These are phyloP conservation scores for Chamaenerion angustifolium DNA, from an alignment of 345 rosid genomes.

Conservation along the genomic window DNA sequence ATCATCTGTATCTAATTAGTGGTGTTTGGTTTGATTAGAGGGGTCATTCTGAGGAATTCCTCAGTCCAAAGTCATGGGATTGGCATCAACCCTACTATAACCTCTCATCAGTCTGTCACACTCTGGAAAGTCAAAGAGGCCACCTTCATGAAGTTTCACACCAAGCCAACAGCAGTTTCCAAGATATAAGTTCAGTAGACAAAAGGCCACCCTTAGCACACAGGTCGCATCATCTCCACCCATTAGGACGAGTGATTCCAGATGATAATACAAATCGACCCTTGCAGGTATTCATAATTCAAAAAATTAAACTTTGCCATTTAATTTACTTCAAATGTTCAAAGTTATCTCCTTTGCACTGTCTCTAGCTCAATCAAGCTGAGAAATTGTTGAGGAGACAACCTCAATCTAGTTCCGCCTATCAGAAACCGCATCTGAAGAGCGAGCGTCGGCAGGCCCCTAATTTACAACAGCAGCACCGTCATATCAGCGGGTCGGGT, in stretches of 20 bases:
- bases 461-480: constrained; percentile 20
- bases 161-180: constrained; percentile 10
- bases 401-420: no score
- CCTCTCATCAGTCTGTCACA: neutral
- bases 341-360: no score
- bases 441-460: constrained; percentile 7
- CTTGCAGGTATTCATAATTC: no score
- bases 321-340: no score
- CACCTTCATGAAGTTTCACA: constrained; percentile 7
- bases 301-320: no score
- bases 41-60: no score
- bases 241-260: no score
- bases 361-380: no score
- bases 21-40: no score
- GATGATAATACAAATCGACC: no score
- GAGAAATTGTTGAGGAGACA: no score
- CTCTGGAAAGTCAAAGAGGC: constrained; percentile 18
- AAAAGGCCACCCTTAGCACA: neutral
- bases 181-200: constrained; percentile 17
- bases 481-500: constrained; percentile 22
- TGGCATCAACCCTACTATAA: constrained; percentile 5
- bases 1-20: constrained; percentile 16
- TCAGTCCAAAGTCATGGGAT: no score
- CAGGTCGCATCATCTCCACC: neutral
- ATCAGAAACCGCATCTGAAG: neutral